A percentile compares a stretch with the other conserved stretches of the same genome.
These are phyloP conservation scores for Penicillium arizonense DNA, from an alignment of 495 filamentous ascomycete species.

Conservation along the genomic window DNA sequence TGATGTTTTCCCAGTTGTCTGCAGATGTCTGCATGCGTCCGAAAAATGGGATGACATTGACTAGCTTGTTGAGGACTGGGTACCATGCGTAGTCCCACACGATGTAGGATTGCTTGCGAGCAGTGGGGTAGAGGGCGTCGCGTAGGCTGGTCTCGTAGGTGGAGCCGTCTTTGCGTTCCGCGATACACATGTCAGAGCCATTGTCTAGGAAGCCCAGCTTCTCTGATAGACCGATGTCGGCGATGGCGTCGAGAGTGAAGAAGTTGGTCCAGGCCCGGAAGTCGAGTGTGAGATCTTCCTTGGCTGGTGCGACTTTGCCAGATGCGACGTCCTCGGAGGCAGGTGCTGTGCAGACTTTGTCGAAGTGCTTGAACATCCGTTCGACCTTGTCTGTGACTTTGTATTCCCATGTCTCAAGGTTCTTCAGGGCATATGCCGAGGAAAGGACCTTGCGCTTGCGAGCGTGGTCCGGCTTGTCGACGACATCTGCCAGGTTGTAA, in stretches of 20 bases:
- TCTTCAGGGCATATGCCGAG: constrained; percentile 52
- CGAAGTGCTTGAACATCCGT: constrained; percentile 41
- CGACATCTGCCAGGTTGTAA: constrained; percentile 45
- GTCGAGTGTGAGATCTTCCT: constrained; percentile 34
- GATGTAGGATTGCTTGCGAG: constrained; percentile 37
- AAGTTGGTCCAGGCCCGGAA: constrained; percentile 45
- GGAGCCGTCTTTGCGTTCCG: constrained; percentile 40
- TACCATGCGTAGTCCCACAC: constrained; percentile 53
- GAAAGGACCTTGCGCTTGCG: constrained; percentile 52
- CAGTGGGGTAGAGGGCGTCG: constrained; percentile 46
- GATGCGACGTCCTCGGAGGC: constrained; percentile 21
- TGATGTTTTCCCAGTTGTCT: constrained; percentile 39
- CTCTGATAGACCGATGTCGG: constrained; percentile 51
- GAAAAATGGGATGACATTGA: constrained; percentile 35
- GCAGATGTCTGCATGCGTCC: constrained; percentile 21
- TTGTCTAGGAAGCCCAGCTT: constrained; percentile 51
- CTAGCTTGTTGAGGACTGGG: constrained; percentile 24
- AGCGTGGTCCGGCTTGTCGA: constrained; percentile 47
- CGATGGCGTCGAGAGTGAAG: constrained; percentile 51
- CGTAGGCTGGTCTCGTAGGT: constrained; percentile 40
- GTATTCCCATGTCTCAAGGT: constrained; percentile 54
- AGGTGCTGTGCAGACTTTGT: constrained; percentile 29
- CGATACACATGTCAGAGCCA: constrained; percentile 41
- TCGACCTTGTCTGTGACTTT: constrained; percentile 53
- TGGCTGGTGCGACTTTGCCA: constrained; percentile 22